phyloP scores from a whole-genome alignment of 345 rosid species.

The Kernera saxatilis region DNA sequence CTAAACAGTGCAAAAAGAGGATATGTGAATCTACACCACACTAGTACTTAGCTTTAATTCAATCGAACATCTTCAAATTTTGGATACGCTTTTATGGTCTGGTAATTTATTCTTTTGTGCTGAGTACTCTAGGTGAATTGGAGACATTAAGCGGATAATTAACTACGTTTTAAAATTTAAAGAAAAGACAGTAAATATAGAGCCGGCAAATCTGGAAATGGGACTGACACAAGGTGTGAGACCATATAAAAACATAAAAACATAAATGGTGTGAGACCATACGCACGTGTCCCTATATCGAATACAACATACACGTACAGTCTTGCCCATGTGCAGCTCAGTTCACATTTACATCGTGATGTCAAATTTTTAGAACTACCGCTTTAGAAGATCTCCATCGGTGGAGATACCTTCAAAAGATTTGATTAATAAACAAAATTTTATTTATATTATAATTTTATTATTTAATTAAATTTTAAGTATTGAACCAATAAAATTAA shows the following conservation, averaged over 20 bases:
- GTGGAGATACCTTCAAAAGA: too few relatives aligned
- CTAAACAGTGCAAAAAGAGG: neutral
- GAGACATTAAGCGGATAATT: neutral
- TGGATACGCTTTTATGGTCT: neutral
- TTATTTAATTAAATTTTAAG: too few relatives aligned
- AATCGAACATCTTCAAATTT: neutral
- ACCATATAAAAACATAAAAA: neutral
- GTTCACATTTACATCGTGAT: neutral
- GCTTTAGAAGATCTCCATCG: too few relatives aligned
- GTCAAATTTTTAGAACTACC: neutral
- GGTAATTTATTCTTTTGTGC: neutral
- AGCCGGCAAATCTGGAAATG: conserved; percentile 25
- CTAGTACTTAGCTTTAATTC: neutral
- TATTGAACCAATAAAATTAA: too few relatives aligned
- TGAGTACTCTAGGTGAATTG: neutral
- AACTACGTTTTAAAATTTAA: neutral
- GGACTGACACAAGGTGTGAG: conserved; percentile 15
- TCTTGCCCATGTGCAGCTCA: conserved; percentile 10
- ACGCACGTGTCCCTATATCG: conserved; percentile 20
- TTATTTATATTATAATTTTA: too few relatives aligned
- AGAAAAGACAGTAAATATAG: neutral
- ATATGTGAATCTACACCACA: neutral
- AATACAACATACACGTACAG: neutral
- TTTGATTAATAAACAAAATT: too few relatives aligned
- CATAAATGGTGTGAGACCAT: neutral